These are phyloP conservation scores for Podospora appendiculata DNA, from an alignment of 495 filamentous ascomycete species.

Conservation along the genomic window DNA sequence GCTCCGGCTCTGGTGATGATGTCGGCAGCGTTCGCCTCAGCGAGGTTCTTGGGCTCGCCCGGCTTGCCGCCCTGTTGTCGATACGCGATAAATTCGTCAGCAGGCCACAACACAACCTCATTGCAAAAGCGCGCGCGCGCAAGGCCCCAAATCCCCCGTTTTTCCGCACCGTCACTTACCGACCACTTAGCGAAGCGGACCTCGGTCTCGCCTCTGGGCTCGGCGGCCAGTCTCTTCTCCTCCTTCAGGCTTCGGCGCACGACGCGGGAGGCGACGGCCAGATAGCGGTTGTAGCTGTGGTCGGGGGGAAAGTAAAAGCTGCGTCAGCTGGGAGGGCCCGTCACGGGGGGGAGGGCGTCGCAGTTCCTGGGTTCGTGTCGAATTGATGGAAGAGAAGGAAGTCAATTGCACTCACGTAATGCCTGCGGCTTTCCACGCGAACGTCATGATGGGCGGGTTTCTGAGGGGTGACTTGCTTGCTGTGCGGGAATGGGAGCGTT, in stretches of 20 bases:
- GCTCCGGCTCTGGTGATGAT: constrained; percentile 36
- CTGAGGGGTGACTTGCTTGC: constrained; percentile 14
- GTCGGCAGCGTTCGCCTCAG: constrained; percentile 60
- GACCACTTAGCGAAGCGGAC: constrained; percentile 94
- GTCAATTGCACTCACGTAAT: constrained; percentile 64
- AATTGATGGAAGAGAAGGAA: background rate
- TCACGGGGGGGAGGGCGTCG: too few relatives aligned
- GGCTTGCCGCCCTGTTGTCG: constrained; percentile 84
- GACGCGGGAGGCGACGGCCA: constrained; percentile 66
- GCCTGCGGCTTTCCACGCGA: constrained; percentile 97
- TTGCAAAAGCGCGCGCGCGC: too few relatives aligned
- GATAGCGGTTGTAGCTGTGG: constrained; percentile 75
- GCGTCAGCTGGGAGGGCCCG: too few relatives aligned
- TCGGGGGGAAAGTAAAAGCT: too few relatives aligned
- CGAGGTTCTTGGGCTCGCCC: constrained; percentile 72
- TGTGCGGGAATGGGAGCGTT: constrained; percentile 1
- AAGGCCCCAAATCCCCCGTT: background rate
- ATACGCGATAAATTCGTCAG: background rate
- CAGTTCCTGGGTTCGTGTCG: too few relatives aligned
- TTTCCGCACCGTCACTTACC: constrained; percentile 49
- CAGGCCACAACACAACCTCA: too few relatives aligned
- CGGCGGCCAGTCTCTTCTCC: constrained; percentile 71
- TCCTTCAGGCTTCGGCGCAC: constrained; percentile 94
- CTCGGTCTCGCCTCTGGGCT: constrained; percentile 85
- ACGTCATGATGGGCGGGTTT: constrained; percentile 72